These are phyloP conservation scores for Aureobasidium sp. DNA, from an alignment of 2,329 filamentous ascomycete genomes.

Conservation along the genomic window DNA sequence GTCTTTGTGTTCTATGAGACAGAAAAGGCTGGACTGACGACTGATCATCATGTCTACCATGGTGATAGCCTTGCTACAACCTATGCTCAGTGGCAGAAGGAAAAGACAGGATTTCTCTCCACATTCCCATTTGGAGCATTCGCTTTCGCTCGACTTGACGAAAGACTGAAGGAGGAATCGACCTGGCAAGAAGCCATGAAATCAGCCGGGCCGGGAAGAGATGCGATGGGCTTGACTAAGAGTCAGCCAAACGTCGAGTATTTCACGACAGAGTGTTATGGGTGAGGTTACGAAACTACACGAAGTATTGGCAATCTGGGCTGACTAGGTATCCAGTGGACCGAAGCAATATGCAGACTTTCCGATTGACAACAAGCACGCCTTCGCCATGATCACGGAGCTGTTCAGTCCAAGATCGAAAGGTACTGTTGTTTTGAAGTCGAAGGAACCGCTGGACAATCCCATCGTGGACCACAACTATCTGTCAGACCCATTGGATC, in stretches of 20 bases:
- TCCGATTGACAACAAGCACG: conserved; percentile 17
- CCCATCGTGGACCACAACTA: conserved; percentile 52
- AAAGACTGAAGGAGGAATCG: conserved; percentile 46
- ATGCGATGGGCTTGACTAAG: conserved; percentile 53
- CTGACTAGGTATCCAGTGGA: not conserved
- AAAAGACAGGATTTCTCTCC: conserved; percentile 50
- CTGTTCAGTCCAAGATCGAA: conserved; percentile 37
- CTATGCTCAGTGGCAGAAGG: conserved; percentile 50
- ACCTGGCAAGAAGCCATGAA: conserved; percentile 46
- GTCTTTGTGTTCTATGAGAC: conserved; percentile 31
- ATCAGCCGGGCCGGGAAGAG: conserved; percentile 39
- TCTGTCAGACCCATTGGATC: conserved; percentile 48
- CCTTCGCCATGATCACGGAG: conserved; percentile 47
- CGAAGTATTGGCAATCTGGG: no score
- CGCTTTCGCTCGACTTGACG: conserved; percentile 53
- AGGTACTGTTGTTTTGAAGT: conserved; percentile 43
- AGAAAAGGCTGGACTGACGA: conserved; percentile 42
- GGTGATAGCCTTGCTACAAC: conserved; percentile 42
- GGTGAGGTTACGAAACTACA: not conserved
- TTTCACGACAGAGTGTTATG: conserved; percentile 42
- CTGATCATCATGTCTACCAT: conserved; percentile 47
- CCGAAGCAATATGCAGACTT: conserved; percentile 5
- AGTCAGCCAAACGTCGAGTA: conserved; percentile 54
- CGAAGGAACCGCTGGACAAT: conserved; percentile 36
- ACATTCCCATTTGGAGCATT: conserved; percentile 57